These are phyloP conservation scores for Leccinum angustisporum DNA, from an alignment of 1,284 basidiomycete genomes.

Conservation along the genomic window DNA sequence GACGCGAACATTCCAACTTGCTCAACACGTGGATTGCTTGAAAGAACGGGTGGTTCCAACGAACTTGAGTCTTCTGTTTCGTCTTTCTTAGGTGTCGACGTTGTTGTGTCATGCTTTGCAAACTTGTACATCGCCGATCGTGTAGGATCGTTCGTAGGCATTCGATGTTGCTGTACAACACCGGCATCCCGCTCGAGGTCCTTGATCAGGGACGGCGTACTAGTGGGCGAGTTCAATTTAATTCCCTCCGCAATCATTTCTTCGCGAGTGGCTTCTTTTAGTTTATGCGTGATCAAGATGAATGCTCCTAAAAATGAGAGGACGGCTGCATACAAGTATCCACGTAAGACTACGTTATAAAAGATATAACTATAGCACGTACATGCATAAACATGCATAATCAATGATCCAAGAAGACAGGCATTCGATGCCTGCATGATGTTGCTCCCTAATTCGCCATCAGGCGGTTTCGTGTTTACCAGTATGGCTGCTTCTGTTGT, in stretches of 20 bases:
- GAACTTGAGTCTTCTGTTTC: conserved; percentile 1
- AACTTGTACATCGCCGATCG: background rate
- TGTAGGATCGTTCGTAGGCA: background rate
- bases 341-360: background rate
- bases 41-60: conserved; percentile 33
- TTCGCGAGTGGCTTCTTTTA: conserved; percentile 48
- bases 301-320: conserved; percentile 61
- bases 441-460: background rate
- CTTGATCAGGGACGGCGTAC: background rate
- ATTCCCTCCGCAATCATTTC: conserved; percentile 35
- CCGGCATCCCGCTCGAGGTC: conserved; percentile 19
- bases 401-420: conserved; percentile 47
- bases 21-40: conserved; percentile 46
- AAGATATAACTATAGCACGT: conserved; percentile 14
- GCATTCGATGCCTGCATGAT: conserved; percentile 44
- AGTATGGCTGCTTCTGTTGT: conserved; percentile 54
- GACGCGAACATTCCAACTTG: conserved; percentile 40
- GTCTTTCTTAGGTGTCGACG: background rate
- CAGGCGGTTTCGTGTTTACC: conserved; percentile 40
- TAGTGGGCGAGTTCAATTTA: conserved; percentile 23
- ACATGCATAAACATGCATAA: conserved; percentile 58
- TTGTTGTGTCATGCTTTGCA: background rate
- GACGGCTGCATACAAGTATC: conserved; percentile 39
- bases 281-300: conserved; percentile 53
- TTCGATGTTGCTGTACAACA: background rate